phyloP scores from a whole-genome alignment of 306 rosid species.

The Vachellia pachyceras region DNA sequence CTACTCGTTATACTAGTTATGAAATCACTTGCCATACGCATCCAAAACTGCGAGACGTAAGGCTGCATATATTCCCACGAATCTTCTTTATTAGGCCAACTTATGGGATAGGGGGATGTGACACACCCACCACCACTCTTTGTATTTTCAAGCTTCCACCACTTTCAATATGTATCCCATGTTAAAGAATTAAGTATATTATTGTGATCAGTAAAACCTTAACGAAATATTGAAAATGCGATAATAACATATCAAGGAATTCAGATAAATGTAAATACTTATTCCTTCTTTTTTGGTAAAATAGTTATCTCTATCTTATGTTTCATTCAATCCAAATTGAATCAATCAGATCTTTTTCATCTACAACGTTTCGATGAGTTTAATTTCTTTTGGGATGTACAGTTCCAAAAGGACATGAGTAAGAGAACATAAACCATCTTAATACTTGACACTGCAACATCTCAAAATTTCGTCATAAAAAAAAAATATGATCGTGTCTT shows the following conservation, averaged over 20 bases:
- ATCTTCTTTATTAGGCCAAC: constrained; percentile 21
- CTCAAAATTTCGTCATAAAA: neutral
- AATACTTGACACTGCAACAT: constrained; percentile 26
- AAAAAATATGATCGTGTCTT: neutral
- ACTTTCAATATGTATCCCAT: neutral
- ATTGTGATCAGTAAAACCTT: neutral
- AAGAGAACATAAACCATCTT: constrained; percentile 22
- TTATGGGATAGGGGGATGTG: constrained; percentile 29
- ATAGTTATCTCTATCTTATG: too few relatives aligned
- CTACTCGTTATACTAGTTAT: neutral
- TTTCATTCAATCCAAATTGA: too few relatives aligned
- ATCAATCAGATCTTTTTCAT: neutral
- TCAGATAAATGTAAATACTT: too few relatives aligned
- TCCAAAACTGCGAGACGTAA: constrained; percentile 33
- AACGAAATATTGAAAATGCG: too few relatives aligned
- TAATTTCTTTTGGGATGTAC: neutral
- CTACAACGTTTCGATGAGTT: constrained; percentile 10
- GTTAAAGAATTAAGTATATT: neutral
- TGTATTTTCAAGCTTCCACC: neutral
- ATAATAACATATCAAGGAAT: too few relatives aligned
- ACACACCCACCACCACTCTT: neutral
- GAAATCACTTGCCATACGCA: neutral
- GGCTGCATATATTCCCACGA: constrained; percentile 34
- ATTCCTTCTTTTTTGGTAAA: too few relatives aligned
- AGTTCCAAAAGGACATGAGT: constrained; percentile 18